A percentile compares a stretch with the other conserved stretches of the same genome.
These are phyloP conservation scores for Stachybotrys elegans DNA, from an alignment of 2,329 filamentous ascomycete genomes.

Conservation along the genomic window DNA sequence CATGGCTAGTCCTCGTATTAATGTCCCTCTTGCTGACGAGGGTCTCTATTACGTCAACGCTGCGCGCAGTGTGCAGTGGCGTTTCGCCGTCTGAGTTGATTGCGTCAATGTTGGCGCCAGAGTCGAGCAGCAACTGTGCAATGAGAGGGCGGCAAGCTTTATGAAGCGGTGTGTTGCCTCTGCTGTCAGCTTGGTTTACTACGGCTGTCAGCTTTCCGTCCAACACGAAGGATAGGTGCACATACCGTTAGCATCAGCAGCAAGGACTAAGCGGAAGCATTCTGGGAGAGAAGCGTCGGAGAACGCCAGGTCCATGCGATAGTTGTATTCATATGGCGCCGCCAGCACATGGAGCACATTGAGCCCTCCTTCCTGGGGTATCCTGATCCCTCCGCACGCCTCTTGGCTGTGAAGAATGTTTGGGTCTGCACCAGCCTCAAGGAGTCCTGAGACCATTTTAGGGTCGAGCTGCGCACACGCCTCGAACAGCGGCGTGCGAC, in stretches of 20 bases:
- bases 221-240: background rate
- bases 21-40: background rate
- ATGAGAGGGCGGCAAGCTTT: background rate
- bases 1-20: background rate
- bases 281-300: background rate
- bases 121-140: background rate
- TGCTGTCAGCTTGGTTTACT: background rate
- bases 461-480: background rate
- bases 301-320: background rate
- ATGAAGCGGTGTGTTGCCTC: background rate
- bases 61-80: background rate
- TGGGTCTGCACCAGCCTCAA: background rate
- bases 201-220: too few relatives aligned
- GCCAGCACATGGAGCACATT: background rate
- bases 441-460: background rate
- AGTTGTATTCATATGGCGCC: background rate
- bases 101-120: background rate
- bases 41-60: background rate
- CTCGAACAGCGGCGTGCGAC: background rate
- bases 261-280: background rate
- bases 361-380: background rate
- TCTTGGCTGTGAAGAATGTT: background rate
- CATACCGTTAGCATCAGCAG: background rate
- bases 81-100: background rate
- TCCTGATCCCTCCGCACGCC: background rate